phyloP scores from a whole-genome alignment of 257 asterid genomes.

The Leonotis leonurus region DNA sequence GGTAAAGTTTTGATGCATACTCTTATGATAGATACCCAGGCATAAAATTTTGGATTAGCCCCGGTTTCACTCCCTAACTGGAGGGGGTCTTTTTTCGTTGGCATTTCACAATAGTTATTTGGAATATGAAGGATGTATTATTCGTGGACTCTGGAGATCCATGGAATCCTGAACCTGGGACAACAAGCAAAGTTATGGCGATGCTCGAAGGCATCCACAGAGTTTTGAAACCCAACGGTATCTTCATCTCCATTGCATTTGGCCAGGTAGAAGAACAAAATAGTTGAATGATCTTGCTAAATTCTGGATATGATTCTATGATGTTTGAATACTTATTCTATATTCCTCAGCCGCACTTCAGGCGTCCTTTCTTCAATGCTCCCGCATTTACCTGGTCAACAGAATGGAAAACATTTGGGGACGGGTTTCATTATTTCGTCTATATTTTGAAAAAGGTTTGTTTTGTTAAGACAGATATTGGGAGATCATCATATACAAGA shows the following conservation, averaged over 20 bases:
- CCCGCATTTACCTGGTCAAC: slow-evolving; percentile 76
- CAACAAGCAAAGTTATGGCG: slow-evolving; percentile 61
- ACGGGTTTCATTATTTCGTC: slow-evolving; percentile 88
- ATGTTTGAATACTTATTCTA: not conserved
- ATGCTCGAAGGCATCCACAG: slow-evolving; percentile 85
- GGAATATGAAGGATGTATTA: slow-evolving; percentile 71
- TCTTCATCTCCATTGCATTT: slow-evolving; percentile 80
- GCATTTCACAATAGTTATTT: not conserved
- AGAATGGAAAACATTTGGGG: slow-evolving; percentile 86
- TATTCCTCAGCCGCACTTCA: slow-evolving; percentile 72
- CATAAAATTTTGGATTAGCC: slow-evolving; percentile 1
- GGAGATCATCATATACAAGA: not conserved
- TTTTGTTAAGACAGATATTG: not conserved
- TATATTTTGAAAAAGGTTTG: slow-evolving; percentile 78
- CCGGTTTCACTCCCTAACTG: not conserved
- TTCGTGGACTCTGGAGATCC: slow-evolving; percentile 98
- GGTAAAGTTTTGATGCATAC: slow-evolving; percentile 38
- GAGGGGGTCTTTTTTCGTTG: not conserved
- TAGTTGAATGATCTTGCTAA: not conserved
- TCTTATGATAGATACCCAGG: not conserved
- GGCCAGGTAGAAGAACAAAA: slow-evolving; percentile 60
- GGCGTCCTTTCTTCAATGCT: slow-evolving; percentile 69
- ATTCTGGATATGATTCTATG: not conserved
- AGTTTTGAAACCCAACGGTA: slow-evolving; percentile 73
- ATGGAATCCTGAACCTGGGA: slow-evolving; percentile 78